phyloP scores from a whole-genome alignment of 106 monocot species.

The Alisma plantagoaquatica region DNA sequence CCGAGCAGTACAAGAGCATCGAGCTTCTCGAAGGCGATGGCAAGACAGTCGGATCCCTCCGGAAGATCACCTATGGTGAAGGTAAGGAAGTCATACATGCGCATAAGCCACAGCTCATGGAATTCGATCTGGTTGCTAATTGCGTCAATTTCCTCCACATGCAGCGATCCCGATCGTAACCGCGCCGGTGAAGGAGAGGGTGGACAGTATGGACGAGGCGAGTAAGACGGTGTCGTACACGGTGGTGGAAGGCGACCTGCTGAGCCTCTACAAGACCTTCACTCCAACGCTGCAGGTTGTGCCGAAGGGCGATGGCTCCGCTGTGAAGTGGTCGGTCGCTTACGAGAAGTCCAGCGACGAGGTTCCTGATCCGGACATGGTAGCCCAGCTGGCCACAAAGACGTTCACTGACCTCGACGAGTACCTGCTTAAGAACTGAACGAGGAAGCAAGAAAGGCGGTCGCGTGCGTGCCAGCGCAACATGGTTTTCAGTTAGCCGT shows the following conservation, averaged over 20 bases:
- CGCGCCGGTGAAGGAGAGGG: slow-evolving; percentile 45
- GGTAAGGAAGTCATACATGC: slow-evolving; percentile 10
- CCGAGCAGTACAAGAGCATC: slow-evolving; percentile 64
- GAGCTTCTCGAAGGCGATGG: slow-evolving; percentile 65
- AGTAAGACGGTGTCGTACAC: slow-evolving; percentile 38
- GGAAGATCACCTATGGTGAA: slow-evolving; percentile 27
- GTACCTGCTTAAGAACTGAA: slow-evolving; percentile 46
- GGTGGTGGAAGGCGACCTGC: slow-evolving; percentile 38
- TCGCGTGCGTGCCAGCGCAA: too few relatives aligned
- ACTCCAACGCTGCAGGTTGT: slow-evolving; percentile 25
- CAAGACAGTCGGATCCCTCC: slow-evolving; percentile 40
- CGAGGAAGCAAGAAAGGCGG: too few relatives aligned
- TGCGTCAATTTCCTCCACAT: not conserved
- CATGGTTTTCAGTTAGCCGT: too few relatives aligned
- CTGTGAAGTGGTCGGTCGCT: slow-evolving; percentile 35
- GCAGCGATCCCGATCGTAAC: slow-evolving; percentile 35
- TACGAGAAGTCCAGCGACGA: slow-evolving; percentile 39
- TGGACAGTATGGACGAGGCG: slow-evolving; percentile 28
- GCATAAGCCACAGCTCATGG: not conserved
- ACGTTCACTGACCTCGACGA: slow-evolving; percentile 55
- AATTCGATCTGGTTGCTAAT: not conserved
- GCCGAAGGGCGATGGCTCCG: slow-evolving; percentile 24
- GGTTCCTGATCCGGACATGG: slow-evolving; percentile 35
- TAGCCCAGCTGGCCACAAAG: slow-evolving; percentile 26
- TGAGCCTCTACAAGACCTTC: slow-evolving; percentile 25